Base-by-base conservation (phyloP, 768 basidiomycete species). In the Arthromyces matolae region DNA sequence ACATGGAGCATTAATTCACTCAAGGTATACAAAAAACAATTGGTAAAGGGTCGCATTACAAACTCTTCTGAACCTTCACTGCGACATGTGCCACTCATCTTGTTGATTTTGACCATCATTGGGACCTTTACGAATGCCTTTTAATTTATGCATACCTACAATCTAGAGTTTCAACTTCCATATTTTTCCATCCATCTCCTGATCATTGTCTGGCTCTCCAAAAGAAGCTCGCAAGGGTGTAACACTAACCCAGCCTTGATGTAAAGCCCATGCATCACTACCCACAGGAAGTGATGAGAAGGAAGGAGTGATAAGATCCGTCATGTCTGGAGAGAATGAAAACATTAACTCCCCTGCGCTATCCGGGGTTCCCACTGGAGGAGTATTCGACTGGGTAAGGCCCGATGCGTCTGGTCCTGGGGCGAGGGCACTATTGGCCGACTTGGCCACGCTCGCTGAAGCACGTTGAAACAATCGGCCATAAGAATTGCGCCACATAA, bases 401-500 rank as follows among this genome's bases (percentile, higher is more conserved):
- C 31, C 55, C 20, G 66, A 50, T 19, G 75, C 62, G 56, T 80
- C 77, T 6, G 77, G 72, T 12, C 73, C 76, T 31, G 74, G 70
- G 39, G 73, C 56, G 22, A 29, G 29, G 7, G 36, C 20, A 53
- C 23, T 60, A 56, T 37, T 28, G 42, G 51, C 25, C 38, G 19
- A 51, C 50, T 47, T 20, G 24, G 3, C n/a, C n/a, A n/a, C n/a
- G 8, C 40, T 14, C 18, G 29, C n/a, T 5, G 69, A 58, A 32
- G 76, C 60, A 31, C 69, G 64, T 61, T 82, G 82, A 77, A 94
- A 94, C 45, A 93, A 73, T 45, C 81, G 73, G 3, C 87, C 86
- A 59, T 94, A 95, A 8, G 83, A 78, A 61, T 87, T 95, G 38
- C 87, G 78, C 89, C 89, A 93, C 68, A 93, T 80, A 22, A 64